Conservation (phyloP, 1,284 basidiomycete species). For the Cutaneotrichosporon dermatis region DNA sequence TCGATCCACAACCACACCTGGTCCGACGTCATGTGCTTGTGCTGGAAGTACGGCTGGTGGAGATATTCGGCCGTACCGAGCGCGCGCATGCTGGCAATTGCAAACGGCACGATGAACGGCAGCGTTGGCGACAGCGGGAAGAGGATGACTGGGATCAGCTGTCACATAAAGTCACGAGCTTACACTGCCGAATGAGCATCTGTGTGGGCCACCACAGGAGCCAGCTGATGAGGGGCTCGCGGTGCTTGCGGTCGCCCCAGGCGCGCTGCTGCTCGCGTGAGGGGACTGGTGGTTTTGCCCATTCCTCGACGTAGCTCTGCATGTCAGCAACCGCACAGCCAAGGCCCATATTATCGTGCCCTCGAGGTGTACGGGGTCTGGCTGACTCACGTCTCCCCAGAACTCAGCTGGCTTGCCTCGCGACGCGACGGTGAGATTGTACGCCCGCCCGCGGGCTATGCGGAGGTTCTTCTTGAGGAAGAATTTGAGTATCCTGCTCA, state of each 20-base stretch:
- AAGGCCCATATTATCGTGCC: no score
- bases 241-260: conserved; percentile 20
- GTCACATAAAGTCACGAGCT: conserved; percentile 20
- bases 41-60: conserved; percentile 71
- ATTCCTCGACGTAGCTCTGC: conserved; percentile 77
- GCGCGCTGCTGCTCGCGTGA: conserved; percentile 29
- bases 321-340: not conserved
- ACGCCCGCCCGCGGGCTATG: conserved; percentile 67
- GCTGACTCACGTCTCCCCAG: conserved; percentile 54
- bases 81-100: conserved; percentile 63
- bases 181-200: conserved; percentile 55
- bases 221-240: conserved; percentile 44
- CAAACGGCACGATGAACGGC: conserved; percentile 63
- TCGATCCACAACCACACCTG: conserved; percentile 71
- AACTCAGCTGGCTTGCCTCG: conserved; percentile 74
- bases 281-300: conserved; percentile 61
- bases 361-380: no score
- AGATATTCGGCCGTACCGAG: conserved; percentile 65
- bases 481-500: conserved; percentile 67
- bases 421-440: conserved; percentile 68
- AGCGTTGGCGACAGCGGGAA: conserved; percentile 61
- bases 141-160: conserved; percentile 56
- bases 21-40: conserved; percentile 69
- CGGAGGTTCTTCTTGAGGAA: conserved; percentile 74
- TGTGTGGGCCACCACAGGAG: conserved; percentile 55